These are phyloP conservation scores for Penicillium sp. DNA, from an alignment of 2,329 filamentous ascomycete genomes.

Conservation along the genomic window DNA sequence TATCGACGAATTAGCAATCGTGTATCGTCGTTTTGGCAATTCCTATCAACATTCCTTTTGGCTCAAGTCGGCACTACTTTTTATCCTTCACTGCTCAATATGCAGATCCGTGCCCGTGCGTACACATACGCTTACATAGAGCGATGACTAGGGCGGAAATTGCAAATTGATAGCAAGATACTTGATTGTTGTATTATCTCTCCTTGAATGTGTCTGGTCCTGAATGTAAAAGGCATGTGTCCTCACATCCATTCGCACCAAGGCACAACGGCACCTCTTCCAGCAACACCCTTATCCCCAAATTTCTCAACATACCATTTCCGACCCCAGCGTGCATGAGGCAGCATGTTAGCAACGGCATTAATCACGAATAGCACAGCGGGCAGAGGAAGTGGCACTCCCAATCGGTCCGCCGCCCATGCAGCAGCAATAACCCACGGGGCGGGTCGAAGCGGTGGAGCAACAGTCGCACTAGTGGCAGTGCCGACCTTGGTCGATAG, in stretches of 20 bases:
- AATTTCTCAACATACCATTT: constrained; percentile 89
- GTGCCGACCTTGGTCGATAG: constrained; percentile 13
- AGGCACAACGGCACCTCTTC: constrained; percentile 75
- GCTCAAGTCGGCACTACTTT: too few species aligned
- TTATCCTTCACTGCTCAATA: too few species aligned
- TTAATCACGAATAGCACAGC: constrained; percentile 84
- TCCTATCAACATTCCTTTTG: too few species aligned
- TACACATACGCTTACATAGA: neutral
- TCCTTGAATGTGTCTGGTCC: neutral
- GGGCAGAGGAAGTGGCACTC: constrained; percentile 67
- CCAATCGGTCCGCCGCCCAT: constrained; percentile 33
- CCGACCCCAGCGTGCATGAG: constrained; percentile 79
- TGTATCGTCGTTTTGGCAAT: too few species aligned
- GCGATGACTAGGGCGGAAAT: neutral
- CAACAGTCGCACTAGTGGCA: constrained; percentile 13
- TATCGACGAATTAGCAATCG: too few species aligned
- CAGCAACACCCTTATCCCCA: constrained; percentile 78
- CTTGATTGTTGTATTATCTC: neutral
- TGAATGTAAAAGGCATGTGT: neutral
- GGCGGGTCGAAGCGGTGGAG: constrained; percentile 38
- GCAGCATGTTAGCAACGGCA: constrained; percentile 87
- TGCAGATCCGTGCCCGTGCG: too few species aligned
- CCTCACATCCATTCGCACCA: constrained; percentile 51
- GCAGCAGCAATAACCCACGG: constrained; percentile 47
- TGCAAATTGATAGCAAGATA: neutral